Conservation (phyloP, 2,329 filamentous ascomycete genomes). For the Cladosporium oxysporum region DNA sequence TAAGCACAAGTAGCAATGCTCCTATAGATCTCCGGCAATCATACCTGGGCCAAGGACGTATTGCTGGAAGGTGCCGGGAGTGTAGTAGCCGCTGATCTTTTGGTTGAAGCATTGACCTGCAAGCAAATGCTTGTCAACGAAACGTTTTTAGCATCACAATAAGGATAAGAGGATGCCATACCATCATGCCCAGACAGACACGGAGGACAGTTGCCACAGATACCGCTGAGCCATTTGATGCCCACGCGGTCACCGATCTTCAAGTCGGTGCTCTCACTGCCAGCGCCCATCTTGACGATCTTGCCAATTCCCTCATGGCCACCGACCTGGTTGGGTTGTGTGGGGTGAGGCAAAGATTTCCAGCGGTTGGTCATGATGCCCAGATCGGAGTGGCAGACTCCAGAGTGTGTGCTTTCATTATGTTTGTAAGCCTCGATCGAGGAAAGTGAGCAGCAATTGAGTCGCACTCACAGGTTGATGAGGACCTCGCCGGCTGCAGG, state of each 20-base stretch:
- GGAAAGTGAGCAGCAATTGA: neutral
- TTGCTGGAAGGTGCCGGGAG: conserved; percentile 72
- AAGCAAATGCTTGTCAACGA: neutral
- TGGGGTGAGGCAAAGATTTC: conserved; percentile 59
- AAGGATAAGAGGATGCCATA: conserved; percentile 25
- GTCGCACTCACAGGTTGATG: conserved; percentile 55
- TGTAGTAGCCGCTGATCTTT: conserved; percentile 66
- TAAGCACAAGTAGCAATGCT: neutral
- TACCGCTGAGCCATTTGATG: conserved; percentile 66
- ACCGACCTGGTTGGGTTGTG: conserved; percentile 63
- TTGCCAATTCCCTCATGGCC: conserved; percentile 69
- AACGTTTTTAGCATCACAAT: neutral
- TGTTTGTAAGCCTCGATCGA: neutral
- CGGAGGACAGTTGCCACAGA: conserved; percentile 57
- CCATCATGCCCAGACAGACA: conserved; percentile 59
- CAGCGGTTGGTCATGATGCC: conserved; percentile 56
- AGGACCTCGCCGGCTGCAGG: conserved; percentile 64
- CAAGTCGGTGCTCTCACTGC: conserved; percentile 56
- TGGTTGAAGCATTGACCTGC: conserved; percentile 50
- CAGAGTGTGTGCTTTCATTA: conserved; percentile 57
- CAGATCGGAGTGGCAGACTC: conserved; percentile 66
- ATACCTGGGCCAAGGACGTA: conserved; percentile 54
- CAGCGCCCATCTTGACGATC: conserved; percentile 65
- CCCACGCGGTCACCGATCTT: conserved; percentile 70
- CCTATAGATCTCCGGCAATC: neutral